Evolutionary conservation across 1,139 yeast species (phyloP).

Genomic region (Kazachstania sp.): DNA sequence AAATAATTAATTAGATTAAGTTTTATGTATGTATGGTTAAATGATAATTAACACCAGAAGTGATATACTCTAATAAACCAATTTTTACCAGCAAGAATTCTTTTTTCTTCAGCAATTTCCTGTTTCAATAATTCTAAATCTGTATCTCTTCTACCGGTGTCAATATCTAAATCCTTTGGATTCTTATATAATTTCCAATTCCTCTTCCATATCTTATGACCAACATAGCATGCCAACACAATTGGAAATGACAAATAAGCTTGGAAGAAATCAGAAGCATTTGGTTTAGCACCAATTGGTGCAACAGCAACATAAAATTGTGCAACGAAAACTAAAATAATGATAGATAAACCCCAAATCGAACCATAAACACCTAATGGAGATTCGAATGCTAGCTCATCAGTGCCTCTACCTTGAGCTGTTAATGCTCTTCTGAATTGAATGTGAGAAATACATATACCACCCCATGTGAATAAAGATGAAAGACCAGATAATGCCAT

Average conservation of each 20-base stretch:
- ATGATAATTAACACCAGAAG: slow-evolving; percentile 44
- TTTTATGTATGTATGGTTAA: neutral
- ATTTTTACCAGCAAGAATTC: slow-evolving; percentile 45
- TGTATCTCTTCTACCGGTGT: slow-evolving; percentile 64
- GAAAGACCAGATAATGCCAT: slow-evolving; percentile 61
- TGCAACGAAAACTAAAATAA: slow-evolving; percentile 44
- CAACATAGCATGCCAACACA: slow-evolving; percentile 44
- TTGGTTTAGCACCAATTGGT: slow-evolving; percentile 49
- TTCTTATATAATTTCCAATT: slow-evolving; percentile 47
- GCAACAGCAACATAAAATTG: slow-evolving; percentile 51
- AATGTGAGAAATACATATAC: slow-evolving; percentile 52
- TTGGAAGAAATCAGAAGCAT: slow-evolving; percentile 51
- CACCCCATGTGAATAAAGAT: slow-evolving; percentile 59
- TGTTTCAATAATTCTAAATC: slow-evolving; percentile 60
- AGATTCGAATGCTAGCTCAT: slow-evolving; percentile 46
- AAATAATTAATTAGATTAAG: neutral
- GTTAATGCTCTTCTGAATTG: slow-evolving; percentile 57
- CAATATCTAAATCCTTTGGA: slow-evolving; percentile 54
- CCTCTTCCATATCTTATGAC: slow-evolving; percentile 50
- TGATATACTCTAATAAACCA: slow-evolving; percentile 44
- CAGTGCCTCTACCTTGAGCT: slow-evolving; percentile 48
- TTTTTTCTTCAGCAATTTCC: slow-evolving; percentile 61
- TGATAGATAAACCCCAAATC: slow-evolving; percentile 40
- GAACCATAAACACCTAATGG: slow-evolving; percentile 53
- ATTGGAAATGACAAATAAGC: slow-evolving; percentile 59